Percentiles rank a stretch among this genome's conserved stretches.
These are phyloP conservation scores for Wallacemonas sp. DNA, from an alignment of 208 protist species.

Conservation along the genomic window DNA sequence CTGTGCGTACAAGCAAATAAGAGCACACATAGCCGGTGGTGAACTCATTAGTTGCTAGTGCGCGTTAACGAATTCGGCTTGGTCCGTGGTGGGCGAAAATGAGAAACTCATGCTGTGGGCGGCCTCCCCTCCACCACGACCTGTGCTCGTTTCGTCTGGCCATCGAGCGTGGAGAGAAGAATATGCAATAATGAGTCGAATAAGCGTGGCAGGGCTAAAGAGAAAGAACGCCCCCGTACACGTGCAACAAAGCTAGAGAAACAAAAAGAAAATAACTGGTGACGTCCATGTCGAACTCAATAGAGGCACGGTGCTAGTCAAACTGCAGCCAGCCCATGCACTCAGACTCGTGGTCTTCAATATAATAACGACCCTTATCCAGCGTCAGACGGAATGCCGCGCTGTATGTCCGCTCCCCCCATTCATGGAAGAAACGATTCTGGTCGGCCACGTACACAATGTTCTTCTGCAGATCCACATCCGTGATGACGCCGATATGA, in stretches of 20 bases:
- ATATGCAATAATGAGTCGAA: too few relatives aligned
- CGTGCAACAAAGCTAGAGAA: background rate
- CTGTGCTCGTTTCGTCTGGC: too few relatives aligned
- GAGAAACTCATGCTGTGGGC: too few relatives aligned
- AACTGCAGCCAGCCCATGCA: conserved; percentile 63
- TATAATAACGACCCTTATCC: conserved; percentile 46
- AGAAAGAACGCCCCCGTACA: background rate
- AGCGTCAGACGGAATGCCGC: conserved; percentile 48
- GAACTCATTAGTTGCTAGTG: too few relatives aligned
- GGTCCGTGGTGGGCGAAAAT: too few relatives aligned
- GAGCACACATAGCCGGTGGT: too few relatives aligned
- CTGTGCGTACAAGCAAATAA: too few relatives aligned
- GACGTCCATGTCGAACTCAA: too few relatives aligned
- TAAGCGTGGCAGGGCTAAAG: conserved; percentile 2
- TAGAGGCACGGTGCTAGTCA: conserved; percentile 11
- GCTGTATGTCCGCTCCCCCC: conserved; percentile 46
- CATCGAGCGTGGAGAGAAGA: too few relatives aligned
- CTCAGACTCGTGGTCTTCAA: conserved; percentile 58
- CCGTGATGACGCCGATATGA: conserved; percentile 81
- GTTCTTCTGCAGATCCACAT: conserved; percentile 27
- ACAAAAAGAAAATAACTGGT: conserved; percentile 12
- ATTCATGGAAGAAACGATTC: conserved; percentile 79
- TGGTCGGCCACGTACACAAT: conserved; percentile 72
- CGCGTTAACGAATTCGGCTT: too few relatives aligned
- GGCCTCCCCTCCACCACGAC: too few relatives aligned